These are phyloP conservation scores for Verticillium nubilum DNA, from an alignment of 2,329 filamentous ascomycete genomes.

Conservation along the genomic window DNA sequence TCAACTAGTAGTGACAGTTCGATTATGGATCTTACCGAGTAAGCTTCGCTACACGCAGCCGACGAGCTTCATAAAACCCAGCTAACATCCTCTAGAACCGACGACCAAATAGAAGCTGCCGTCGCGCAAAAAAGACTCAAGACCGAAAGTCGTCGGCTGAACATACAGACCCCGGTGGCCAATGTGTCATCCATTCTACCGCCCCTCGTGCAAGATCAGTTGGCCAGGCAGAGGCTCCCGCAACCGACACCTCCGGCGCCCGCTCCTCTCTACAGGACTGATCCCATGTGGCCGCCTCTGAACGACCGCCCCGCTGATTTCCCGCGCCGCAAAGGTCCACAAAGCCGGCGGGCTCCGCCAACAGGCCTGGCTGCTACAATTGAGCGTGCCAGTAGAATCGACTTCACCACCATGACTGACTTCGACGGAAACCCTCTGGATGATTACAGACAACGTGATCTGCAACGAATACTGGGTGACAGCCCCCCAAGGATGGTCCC, in stretches of 20 bases:
- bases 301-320: not conserved
- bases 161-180: not conserved
- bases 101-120: not conserved
- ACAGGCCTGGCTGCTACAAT: not conserved
- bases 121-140: not conserved
- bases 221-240: not conserved
- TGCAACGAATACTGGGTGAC: not conserved
- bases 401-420: slow-evolving; percentile 17
- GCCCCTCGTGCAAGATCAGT: not conserved
- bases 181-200: not conserved
- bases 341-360: not conserved
- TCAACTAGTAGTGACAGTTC: not conserved
- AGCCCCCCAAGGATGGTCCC: no score
- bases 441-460: not conserved
- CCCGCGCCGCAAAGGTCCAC: not conserved
- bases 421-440: slow-evolving; percentile 28
- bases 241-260: not conserved
- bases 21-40: slow-evolving; percentile 22
- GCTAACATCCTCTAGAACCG: not conserved
- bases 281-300: not conserved
- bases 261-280: not conserved
- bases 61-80: not conserved
- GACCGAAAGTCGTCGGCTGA: not conserved
- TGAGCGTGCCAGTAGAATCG: slow-evolving; percentile 9
- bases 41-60: not conserved